These are phyloP conservation scores for Lasiodiplodia sp. DNA, from an alignment of 2,329 filamentous ascomycete species.

Conservation along the genomic window DNA sequence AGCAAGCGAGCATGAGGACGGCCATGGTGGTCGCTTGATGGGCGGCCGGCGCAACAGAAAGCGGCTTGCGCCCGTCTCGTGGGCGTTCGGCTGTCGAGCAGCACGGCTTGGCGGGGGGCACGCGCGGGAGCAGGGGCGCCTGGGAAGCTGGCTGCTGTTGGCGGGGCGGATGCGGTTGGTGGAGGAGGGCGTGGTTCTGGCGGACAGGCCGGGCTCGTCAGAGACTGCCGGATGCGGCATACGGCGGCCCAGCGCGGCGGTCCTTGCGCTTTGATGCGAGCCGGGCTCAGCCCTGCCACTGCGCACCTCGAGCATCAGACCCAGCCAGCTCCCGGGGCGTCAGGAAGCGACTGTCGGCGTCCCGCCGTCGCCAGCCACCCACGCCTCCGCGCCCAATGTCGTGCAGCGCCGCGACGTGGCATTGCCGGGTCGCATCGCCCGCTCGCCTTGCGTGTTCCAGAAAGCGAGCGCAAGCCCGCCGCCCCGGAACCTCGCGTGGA, in stretches of 20 bases:
- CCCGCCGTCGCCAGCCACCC: not conserved
- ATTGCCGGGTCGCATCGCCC: slow-evolving; percentile 26
- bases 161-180: not conserved
- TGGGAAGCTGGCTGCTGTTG: not conserved
- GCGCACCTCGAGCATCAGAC: slow-evolving; percentile 1
- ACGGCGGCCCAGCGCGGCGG: slow-evolving; percentile 12
- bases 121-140: slow-evolving; percentile 11
- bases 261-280: slow-evolving; percentile 13
- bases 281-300: not conserved
- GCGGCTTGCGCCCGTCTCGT: not conserved
- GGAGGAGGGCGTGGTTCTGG: slow-evolving; percentile 8
- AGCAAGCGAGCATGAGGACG: slow-evolving; percentile 15
- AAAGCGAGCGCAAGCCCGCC: slow-evolving; percentile 27
- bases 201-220: slow-evolving; percentile 25
- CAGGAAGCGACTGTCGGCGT: slow-evolving; percentile 14
- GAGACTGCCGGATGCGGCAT: slow-evolving; percentile 26
- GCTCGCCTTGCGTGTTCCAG: slow-evolving; percentile 29
- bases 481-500: slow-evolving; percentile 21
- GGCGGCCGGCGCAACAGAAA: not conserved
- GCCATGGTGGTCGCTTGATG: not conserved
- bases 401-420: slow-evolving; percentile 26
- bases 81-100: not conserved
- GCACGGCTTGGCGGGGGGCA: slow-evolving; percentile 9
- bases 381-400: slow-evolving; percentile 4
- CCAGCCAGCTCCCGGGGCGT: slow-evolving; percentile 4